Conservation (phyloP, 371 early-diverging fungal species). For the Haplosporangium sp. region DNA sequence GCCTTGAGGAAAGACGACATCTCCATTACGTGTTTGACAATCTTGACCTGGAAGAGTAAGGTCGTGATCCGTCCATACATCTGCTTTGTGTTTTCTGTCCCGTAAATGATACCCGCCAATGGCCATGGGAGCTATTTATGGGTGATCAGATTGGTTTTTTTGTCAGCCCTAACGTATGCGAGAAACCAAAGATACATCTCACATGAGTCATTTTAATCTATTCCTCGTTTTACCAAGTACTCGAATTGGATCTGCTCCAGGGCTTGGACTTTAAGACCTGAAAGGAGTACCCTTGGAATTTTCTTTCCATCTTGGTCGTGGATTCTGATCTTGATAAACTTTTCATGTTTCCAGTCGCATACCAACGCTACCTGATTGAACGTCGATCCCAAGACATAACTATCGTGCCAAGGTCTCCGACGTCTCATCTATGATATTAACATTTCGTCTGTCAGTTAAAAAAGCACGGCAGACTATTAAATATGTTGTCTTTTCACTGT, state of each 20-base stretch:
- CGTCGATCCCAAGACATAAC: conserved; percentile 27
- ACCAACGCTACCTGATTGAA: conserved; percentile 22
- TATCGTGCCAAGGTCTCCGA: conserved; percentile 31
- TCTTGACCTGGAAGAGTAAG: conserved; percentile 42
- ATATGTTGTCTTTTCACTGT: too few species aligned
- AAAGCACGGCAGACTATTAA: not conserved
- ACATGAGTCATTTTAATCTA: too few species aligned
- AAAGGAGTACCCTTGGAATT: conserved; percentile 2
- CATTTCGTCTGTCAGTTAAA: too few species aligned
- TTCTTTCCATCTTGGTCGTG: not conserved
- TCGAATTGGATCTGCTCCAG: conserved; percentile 44
- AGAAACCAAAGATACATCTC: not conserved
- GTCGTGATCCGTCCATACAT: conserved; percentile 45
- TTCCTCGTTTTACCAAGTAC: conserved; percentile 29
- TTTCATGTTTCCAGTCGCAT: conserved; percentile 27
- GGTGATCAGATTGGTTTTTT: too few species aligned
- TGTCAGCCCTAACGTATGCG: not conserved
- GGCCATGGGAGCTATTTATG: conserved; percentile 55
- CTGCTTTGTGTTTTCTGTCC: conserved; percentile 20
- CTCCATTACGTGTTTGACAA: conserved; percentile 36
- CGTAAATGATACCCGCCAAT: conserved; percentile 29
- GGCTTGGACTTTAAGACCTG: conserved; percentile 9
- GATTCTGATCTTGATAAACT: conserved; percentile 31
- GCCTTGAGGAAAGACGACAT: conserved; percentile 27
- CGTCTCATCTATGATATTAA: conserved; percentile 29